Evolutionary conservation across 2,329 filamentous ascomycete genomes (phyloP).

Genomic region (Eurotiales sp.): DNA sequence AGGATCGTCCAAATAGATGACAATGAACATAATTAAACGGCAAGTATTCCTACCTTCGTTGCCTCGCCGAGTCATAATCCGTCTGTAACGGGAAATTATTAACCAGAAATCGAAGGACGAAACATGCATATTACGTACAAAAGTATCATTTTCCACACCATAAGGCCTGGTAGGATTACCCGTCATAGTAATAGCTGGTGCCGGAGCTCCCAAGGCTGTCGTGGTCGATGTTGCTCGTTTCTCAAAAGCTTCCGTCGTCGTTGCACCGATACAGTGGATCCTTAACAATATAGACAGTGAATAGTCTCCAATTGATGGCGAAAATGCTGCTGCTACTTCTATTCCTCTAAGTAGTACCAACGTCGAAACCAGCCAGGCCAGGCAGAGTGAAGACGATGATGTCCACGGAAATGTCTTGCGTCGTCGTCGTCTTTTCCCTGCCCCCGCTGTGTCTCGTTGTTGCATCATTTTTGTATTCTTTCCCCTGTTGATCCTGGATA

Average conservation of each 20-base stretch:
- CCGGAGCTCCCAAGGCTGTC: slow-evolving; percentile 6
- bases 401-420: neutral
- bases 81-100: slow-evolving; percentile 12
- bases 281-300: too few species aligned
- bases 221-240: neutral
- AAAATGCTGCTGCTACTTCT: neutral
- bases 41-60: slow-evolving; percentile 19
- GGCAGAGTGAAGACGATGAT: neutral
- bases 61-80: slow-evolving; percentile 18
- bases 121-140: slow-evolving; percentile 15
- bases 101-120: neutral
- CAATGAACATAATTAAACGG: too few species aligned
- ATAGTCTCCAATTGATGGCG: neutral
- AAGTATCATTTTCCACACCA: slow-evolving; percentile 22
- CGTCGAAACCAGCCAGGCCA: neutral
- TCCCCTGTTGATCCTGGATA: neutral
- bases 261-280: neutral
- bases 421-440: neutral
- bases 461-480: neutral
- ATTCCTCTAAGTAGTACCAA: neutral
- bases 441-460: neutral
- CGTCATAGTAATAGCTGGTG: slow-evolving; percentile 17
- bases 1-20: neutral
- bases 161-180: slow-evolving; percentile 21
- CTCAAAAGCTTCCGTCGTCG: neutral